These are phyloP conservation scores for Chlamydomonas schloesseri DNA, from an alignment of 139 green algal species.

Conservation along the genomic window DNA sequence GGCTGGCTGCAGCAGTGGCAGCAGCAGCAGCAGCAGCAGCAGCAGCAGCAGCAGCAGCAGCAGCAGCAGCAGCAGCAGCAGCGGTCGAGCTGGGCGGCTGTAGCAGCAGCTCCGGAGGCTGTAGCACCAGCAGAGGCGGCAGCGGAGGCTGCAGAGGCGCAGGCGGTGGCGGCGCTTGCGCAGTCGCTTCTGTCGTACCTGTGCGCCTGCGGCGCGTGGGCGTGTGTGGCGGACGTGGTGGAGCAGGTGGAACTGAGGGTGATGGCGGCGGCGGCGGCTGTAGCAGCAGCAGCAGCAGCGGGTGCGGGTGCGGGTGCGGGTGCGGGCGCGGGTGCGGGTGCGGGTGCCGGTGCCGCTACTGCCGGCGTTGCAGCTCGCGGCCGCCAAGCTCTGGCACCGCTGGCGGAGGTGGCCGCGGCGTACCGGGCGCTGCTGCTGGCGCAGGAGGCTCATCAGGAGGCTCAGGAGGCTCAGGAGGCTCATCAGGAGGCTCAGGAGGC, in stretches of 20 bases:
- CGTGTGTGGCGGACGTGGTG: neutral
- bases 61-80: neutral
- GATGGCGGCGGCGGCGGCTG: neutral
- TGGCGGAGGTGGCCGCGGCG: no score
- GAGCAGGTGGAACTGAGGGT: neutral
- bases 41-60: neutral
- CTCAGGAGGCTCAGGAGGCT: no score
- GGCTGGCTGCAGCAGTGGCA: neutral
- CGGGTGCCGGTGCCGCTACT: no score
- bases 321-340: no score
- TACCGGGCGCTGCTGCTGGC: no score
- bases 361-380: no score
- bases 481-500: no score
- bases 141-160: neutral
- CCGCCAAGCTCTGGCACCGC: no score
- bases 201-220: neutral
- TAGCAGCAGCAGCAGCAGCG: no score
- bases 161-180: neutral
- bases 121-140: neutral
- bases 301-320: no score
- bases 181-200: neutral
- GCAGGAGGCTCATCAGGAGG: no score
- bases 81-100: no score
- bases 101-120: neutral
- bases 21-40: neutral